Evolutionary conservation across 2,329 filamentous ascomycete genomes (phyloP).

Genomic region (Dryadomyces quercus-mongolicae): DNA sequence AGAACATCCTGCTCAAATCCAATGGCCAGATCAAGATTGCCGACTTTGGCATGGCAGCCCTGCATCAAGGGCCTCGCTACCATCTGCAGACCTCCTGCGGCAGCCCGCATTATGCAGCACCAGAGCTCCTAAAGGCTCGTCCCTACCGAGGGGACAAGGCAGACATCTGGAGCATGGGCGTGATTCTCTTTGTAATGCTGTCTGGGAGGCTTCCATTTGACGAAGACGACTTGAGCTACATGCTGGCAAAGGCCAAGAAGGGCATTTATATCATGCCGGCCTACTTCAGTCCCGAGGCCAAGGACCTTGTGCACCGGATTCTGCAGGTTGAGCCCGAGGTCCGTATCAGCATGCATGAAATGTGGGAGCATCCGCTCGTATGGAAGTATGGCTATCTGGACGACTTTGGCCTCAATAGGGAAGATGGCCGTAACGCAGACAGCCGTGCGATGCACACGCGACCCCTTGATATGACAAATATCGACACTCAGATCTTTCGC

Average conservation of each 20-base stretch:
- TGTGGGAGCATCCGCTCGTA: constrained; percentile 81
- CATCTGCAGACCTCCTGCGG: constrained; percentile 84
- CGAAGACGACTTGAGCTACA: constrained; percentile 45
- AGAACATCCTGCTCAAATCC: constrained; percentile 81
- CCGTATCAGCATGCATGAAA: constrained; percentile 66
- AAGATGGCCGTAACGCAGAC: constrained; percentile 32
- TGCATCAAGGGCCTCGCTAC: constrained; percentile 68
- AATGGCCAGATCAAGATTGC: constrained; percentile 78
- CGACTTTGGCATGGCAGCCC: constrained; percentile 94
- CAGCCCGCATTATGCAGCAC: constrained; percentile 92
- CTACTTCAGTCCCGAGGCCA: constrained; percentile 54
- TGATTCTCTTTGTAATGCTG: constrained; percentile 81
- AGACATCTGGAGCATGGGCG: constrained; percentile 90
- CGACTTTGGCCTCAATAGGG: constrained; percentile 48
- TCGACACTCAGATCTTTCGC: constrained; percentile 71
- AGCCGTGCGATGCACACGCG: constrained; percentile 47
- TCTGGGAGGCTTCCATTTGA: constrained; percentile 78
- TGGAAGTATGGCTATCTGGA: constrained; percentile 72
- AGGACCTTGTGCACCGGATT: constrained; percentile 69
- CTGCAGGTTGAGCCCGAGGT: constrained; percentile 65
- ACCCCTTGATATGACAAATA: constrained; percentile 47
- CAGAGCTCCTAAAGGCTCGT: constrained; percentile 69
- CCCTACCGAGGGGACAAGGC: constrained; percentile 75
- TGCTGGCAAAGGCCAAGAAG: constrained; percentile 49
- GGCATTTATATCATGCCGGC: constrained; percentile 50